These are phyloP conservation scores for Beauveria pseudobassiana DNA, from an alignment of 2,329 filamentous ascomycete genomes.

Conservation along the genomic window DNA sequence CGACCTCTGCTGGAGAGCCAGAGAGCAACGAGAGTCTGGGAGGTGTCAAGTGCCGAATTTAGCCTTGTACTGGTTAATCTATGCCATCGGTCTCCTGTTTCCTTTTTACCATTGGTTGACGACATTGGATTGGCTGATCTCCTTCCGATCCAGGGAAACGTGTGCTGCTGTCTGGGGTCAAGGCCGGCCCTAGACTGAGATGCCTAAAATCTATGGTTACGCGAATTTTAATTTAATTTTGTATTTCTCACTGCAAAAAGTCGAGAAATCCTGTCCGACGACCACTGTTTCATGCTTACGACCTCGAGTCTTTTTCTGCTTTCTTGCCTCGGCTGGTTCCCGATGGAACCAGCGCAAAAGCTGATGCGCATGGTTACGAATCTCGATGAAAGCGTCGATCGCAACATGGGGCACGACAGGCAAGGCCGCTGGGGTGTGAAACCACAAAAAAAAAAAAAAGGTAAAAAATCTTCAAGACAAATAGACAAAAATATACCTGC, in stretches of 20 bases:
- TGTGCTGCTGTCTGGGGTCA: not conserved
- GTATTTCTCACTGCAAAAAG: no score
- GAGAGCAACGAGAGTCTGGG: no score
- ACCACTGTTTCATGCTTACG: no score
- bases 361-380: not conserved
- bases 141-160: not conserved
- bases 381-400: conserved; percentile 8
- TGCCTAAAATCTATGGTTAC: no score
- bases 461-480: not conserved
- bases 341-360: not conserved
- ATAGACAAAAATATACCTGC: not conserved
- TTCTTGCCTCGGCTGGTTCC: not conserved
- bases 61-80: not conserved
- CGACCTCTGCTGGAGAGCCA: no score
- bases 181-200: no score
- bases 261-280: not conserved
- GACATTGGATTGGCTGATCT: not conserved
- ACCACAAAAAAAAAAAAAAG: not conserved
- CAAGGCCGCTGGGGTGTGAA: not conserved
- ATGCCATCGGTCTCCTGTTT: not conserved
- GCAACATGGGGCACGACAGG: not conserved
- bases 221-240: no score
- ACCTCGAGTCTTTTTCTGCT: not conserved
- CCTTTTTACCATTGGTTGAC: not conserved
- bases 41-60: not conserved